phyloP scores from a whole-genome alignment of 192 early-diverging fungal species.

The Coemansia aciculifera region DNA sequence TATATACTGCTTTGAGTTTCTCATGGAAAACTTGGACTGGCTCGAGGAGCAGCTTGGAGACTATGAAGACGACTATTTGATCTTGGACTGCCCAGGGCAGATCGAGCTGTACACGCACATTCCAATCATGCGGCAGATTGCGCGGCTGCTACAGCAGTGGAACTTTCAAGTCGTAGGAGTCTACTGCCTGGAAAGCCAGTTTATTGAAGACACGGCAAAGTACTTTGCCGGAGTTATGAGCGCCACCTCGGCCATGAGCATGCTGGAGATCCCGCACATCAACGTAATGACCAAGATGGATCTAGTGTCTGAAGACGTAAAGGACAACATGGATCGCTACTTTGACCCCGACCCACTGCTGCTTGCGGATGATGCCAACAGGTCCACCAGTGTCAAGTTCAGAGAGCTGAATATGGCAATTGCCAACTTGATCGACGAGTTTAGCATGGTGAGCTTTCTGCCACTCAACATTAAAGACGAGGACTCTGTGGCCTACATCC shows the following conservation, averaged over 20 bases:
- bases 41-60: conserved; percentile 88
- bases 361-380: conserved; percentile 80
- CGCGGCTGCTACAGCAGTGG: conserved; percentile 65
- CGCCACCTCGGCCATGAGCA: conserved; percentile 94
- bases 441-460: conserved; percentile 95
- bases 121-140: conserved; percentile 87
- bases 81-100: conserved; percentile 96
- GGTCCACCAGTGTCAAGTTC: conserved; percentile 70
- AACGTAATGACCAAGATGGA: conserved; percentile 99
- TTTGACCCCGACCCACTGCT: conserved; percentile 89
- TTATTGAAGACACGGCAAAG: conserved; percentile 93
- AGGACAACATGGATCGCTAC: conserved; percentile 72
- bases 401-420: conserved; percentile 86
- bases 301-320: conserved; percentile 67
- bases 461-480: conserved; percentile 94
- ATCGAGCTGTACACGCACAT: conserved; percentile 99
- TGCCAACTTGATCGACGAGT: conserved; percentile 91
- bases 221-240: conserved; percentile 96
- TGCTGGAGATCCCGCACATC: conserved; percentile 96
- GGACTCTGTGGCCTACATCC: conserved; percentile 82
- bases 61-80: conserved; percentile 95
- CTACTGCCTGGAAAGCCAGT: conserved; percentile 92
- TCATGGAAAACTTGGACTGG: conserved; percentile 96
- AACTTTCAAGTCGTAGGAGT: conserved; percentile 90
- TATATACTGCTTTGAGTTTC: conserved; percentile 96